phyloP scores from a whole-genome alignment of 805 yeast genomes.

The Saccharomycopsis selenospora region DNA sequence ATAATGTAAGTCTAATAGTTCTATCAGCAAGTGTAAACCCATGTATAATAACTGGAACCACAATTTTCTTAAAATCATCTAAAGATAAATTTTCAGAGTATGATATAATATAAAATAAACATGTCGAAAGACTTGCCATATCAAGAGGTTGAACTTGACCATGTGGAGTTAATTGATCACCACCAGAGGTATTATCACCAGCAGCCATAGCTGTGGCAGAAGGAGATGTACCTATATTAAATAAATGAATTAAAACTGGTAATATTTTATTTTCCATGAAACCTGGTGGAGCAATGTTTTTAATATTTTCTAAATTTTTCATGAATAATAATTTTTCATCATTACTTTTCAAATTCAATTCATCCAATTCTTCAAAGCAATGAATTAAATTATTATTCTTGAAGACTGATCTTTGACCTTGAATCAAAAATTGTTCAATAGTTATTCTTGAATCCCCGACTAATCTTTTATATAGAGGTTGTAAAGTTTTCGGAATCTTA shows the following conservation, averaged over 20 bases:
- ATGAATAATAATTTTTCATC: conserved; percentile 45
- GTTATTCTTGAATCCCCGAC: conserved; percentile 30
- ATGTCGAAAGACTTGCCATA: conserved; percentile 26
- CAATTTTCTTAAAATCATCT: conserved; percentile 33
- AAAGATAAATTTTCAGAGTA: conserved; percentile 29
- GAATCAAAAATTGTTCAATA: conserved; percentile 30
- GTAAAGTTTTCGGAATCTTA: conserved; percentile 34
- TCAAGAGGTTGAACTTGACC: conserved; percentile 29
- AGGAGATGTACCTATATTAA: conserved; percentile 22
- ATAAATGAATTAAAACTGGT: conserved; percentile 59
- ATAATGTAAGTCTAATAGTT: conserved; percentile 63
- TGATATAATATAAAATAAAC: conserved; percentile 27
- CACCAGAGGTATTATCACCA: background rate
- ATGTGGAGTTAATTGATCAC: conserved; percentile 8
- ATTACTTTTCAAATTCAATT: conserved; percentile 45
- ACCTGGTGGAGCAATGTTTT: conserved; percentile 39
- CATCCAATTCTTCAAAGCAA: conserved; percentile 47
- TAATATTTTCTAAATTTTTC: conserved; percentile 31
- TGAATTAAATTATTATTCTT: conserved; percentile 40
- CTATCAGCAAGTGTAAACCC: conserved; percentile 67
- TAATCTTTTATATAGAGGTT: conserved; percentile 35
- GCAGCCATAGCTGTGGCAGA: too few species aligned
- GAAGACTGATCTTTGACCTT: conserved; percentile 30
- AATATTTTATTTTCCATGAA: conserved; percentile 52
- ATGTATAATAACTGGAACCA: conserved; percentile 58